phyloP scores from a whole-genome alignment of 1,139 yeast genomes.

The Yamadazyma atlantica region DNA sequence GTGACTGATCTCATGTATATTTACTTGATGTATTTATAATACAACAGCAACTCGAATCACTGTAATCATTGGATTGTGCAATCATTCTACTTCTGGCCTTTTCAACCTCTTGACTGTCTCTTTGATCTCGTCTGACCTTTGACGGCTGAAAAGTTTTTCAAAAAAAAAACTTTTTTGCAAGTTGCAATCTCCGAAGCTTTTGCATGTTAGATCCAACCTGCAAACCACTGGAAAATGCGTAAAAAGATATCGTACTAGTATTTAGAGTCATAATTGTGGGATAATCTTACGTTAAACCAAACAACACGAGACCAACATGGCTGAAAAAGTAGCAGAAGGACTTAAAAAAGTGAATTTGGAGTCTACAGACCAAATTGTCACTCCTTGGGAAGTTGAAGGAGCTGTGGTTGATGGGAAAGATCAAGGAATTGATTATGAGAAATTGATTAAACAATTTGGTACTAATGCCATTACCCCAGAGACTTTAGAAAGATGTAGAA shows the following conservation, averaged over 20 bases:
- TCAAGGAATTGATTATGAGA: slow-evolving; percentile 87
- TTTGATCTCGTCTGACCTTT: background rate
- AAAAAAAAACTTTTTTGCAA: background rate
- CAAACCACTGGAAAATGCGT: too few relatives aligned
- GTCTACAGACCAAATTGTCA: slow-evolving; percentile 65
- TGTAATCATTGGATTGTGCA: too few relatives aligned
- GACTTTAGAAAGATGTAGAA: slow-evolving; percentile 70
- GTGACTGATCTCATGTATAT: slow-evolving; percentile 16
- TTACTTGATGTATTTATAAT: slow-evolving; percentile 18
- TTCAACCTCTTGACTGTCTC: too few relatives aligned
- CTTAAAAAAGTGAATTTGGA: slow-evolving; percentile 25
- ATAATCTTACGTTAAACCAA: too few relatives aligned
- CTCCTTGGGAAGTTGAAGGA: slow-evolving; percentile 99
- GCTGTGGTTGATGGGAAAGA: slow-evolving; percentile 93
- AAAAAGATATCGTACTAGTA: too few relatives aligned
- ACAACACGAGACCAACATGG: too few relatives aligned
- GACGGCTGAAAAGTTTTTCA: background rate
- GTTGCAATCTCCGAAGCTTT: background rate
- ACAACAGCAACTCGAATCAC: too few relatives aligned
- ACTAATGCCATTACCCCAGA: slow-evolving; percentile 72
- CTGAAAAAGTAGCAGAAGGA: slow-evolving; percentile 22
- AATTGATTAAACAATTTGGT: slow-evolving; percentile 84
- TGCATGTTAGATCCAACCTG: background rate
- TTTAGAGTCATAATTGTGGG: too few relatives aligned
- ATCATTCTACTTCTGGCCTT: too few relatives aligned